Conservation (phyloP, 371 early-diverging fungal species). For the Funneliformis caledonium region DNA sequence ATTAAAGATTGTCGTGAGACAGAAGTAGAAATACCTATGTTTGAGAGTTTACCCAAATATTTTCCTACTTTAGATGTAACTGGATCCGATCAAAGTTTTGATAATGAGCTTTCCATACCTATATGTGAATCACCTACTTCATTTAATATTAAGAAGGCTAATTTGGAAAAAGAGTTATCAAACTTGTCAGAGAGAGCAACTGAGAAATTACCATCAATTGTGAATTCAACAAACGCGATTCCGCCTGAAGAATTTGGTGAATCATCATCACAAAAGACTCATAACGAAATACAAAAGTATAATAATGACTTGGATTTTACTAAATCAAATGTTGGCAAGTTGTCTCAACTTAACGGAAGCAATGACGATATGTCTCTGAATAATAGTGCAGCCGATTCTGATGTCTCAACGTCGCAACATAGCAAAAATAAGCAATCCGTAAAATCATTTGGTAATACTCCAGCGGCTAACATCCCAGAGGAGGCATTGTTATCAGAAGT, state of each 20-base stretch:
- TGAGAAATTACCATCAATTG: background rate
- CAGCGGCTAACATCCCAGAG: background rate
- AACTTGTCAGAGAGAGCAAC: background rate
- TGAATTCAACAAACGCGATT: background rate
- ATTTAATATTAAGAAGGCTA: too few species aligned
- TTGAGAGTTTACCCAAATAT: background rate
- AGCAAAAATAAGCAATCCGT: background rate
- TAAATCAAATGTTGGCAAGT: too few species aligned
- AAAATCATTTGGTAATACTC: background rate
- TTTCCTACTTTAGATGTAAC: background rate
- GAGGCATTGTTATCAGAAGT: background rate
- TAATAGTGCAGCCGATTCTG: background rate
- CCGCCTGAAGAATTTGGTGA: background rate
- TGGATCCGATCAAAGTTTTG: background rate
- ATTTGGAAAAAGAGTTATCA: background rate
- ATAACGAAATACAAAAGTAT: background rate
- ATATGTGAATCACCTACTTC: background rate
- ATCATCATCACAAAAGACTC: background rate
- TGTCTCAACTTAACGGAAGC: too few species aligned
- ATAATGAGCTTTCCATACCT: background rate
- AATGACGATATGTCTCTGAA: background rate
- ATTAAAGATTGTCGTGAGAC: conserved; percentile 8
- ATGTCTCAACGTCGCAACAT: background rate
- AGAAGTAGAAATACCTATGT: conserved; percentile 19
- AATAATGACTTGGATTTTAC: background rate